A percentile compares a stretch with the other conserved stretches of the same genome.
Evolutionary conservation across 2,329 filamentous ascomycete species (phyloP).

Genomic region (Penicillium verrucosum): DNA sequence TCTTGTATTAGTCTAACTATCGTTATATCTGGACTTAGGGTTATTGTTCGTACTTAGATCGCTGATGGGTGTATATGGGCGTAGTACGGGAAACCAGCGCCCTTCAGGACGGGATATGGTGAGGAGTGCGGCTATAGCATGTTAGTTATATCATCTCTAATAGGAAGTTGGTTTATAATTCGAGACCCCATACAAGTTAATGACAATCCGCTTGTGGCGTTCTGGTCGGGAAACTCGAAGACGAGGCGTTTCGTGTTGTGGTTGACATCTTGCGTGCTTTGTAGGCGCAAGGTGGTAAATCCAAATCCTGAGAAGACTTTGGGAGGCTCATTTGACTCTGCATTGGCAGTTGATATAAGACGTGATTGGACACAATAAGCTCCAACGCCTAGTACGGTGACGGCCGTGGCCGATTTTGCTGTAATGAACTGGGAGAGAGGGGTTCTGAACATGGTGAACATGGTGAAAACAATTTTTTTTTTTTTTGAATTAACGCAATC

Average conservation of each 20-base stretch:
- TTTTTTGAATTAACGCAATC: background rate
- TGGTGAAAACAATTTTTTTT: background rate
- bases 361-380: background rate
- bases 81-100: slow-evolving; percentile 56
- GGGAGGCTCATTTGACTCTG: slow-evolving; percentile 9
- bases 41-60: slow-evolving; percentile 42
- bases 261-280: slow-evolving; percentile 54
- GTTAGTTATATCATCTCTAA: background rate
- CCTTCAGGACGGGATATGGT: slow-evolving; percentile 59
- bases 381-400: slow-evolving; percentile 3
- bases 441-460: slow-evolving; percentile 3
- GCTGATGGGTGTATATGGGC: slow-evolving; percentile 66
- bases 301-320: slow-evolving; percentile 14
- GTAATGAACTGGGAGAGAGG: background rate
- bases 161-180: background rate
- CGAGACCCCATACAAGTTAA: slow-evolving; percentile 44
- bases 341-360: slow-evolving; percentile 1
- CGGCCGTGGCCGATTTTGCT: background rate
- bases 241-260: slow-evolving; percentile 59
- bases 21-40: background rate
- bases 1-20: slow-evolving; percentile 3
- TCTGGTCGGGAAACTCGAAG: slow-evolving; percentile 53
- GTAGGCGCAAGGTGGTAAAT: slow-evolving; percentile 50
- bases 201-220: slow-evolving; percentile 49
- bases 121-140: slow-evolving; percentile 52